Evolutionary conservation across 176 grass and related monocot species (phyloP).

Genomic region (Oryza australiensis): DNA sequence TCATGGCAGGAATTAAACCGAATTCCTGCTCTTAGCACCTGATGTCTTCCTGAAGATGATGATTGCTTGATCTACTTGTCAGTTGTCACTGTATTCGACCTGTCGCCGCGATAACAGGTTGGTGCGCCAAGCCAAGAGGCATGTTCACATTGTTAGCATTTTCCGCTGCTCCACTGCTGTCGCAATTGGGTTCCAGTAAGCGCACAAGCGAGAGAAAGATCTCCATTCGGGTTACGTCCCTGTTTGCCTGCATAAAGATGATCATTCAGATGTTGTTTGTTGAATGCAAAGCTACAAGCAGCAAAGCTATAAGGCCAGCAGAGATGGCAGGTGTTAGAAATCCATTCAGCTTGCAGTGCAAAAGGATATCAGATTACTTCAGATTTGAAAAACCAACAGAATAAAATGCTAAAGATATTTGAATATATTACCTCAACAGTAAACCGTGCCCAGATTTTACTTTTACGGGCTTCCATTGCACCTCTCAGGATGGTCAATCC

Average conservation of each 20-base stretch:
- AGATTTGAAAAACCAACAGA: not conserved
- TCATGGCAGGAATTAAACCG: constrained; percentile 63
- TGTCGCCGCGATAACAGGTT: constrained; percentile 73
- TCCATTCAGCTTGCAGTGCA: not conserved
- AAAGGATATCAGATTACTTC: not conserved
- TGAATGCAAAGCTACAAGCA: not conserved
- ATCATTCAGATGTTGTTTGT: not conserved
- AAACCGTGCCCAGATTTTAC: constrained; percentile 84
- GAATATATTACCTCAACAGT: constrained; percentile 63
- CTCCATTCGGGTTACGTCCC: constrained; percentile 74
- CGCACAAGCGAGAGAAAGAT: constrained; percentile 75
- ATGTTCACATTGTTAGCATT: constrained; percentile 48
- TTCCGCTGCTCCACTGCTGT: constrained; percentile 34
- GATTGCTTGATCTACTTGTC: constrained; percentile 24
- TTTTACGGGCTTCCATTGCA: constrained; percentile 75
- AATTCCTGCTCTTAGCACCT: constrained; percentile 79
- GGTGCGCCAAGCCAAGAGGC: constrained; percentile 45
- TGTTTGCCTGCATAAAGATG: constrained; percentile 63
- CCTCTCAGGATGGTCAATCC: constrained; percentile 87
- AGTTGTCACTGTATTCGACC: constrained; percentile 52
- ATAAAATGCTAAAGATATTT: not conserved
- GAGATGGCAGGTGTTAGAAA: not conserved
- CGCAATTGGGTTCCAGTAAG: constrained; percentile 51
- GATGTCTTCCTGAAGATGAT: constrained; percentile 8
- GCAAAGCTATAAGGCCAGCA: not conserved